Evolutionary conservation across 495 filamentous ascomycete species (phyloP).

Genomic region (Umbilicaria muhlenbergii): DNA sequence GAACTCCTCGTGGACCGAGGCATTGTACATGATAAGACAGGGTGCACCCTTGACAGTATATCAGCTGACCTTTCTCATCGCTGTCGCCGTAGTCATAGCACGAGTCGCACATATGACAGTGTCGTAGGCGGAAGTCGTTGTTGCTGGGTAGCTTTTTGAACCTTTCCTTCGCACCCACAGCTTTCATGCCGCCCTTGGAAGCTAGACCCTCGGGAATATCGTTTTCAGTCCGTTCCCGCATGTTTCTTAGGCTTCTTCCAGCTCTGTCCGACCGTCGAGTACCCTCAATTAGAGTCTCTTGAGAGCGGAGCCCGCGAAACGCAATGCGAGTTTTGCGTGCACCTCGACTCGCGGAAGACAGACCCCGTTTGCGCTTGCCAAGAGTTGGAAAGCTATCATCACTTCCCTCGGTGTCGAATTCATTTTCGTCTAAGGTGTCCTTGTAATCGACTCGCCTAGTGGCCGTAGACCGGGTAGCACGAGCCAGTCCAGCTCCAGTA

Average conservation of each 20-base stretch:
- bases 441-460: slow-evolving; percentile 10
- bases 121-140: slow-evolving; percentile 46
- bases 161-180: slow-evolving; percentile 48
- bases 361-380: slow-evolving; percentile 9
- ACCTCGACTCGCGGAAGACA: neutral
- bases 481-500: neutral
- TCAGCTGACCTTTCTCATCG: slow-evolving; percentile 41
- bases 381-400: neutral
- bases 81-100: slow-evolving; percentile 42
- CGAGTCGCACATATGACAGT: slow-evolving; percentile 56
- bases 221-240: slow-evolving; percentile 51
- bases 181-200: slow-evolving; percentile 20
- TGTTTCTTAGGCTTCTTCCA: slow-evolving; percentile 31
- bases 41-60: slow-evolving; percentile 86
- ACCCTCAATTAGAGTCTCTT: slow-evolving; percentile 1
- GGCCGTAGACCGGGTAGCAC: slow-evolving; percentile 1
- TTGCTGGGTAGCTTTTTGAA: slow-evolving; percentile 40
- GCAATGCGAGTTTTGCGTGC: neutral
- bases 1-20: slow-evolving; percentile 49
- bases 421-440: slow-evolving; percentile 7
- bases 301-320: neutral
- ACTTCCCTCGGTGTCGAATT: slow-evolving; percentile 2
- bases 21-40: slow-evolving; percentile 68
- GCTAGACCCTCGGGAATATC: slow-evolving; percentile 45
- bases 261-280: slow-evolving; percentile 36